phyloP scores from a whole-genome alignment of 352 stramenopile genomes.

The Albugo laibachii region DNA sequence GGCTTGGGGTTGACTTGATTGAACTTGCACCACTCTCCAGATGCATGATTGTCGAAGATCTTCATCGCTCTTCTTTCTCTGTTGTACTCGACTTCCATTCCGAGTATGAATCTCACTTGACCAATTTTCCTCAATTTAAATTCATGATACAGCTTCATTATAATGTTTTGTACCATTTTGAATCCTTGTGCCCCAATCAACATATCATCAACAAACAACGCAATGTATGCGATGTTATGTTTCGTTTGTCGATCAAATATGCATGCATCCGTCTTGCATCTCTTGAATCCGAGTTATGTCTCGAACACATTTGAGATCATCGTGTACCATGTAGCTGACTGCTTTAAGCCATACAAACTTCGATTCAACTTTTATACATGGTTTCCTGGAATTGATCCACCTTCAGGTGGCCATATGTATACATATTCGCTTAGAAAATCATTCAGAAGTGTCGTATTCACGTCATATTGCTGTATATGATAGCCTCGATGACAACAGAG shows the following conservation, averaged over 20 bases:
- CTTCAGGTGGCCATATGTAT: background rate
- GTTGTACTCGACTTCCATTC: slow-evolving; percentile 9
- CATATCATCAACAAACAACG: slow-evolving; percentile 8
- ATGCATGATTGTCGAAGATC: background rate
- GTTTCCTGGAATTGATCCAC: background rate
- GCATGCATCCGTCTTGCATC: slow-evolving; percentile 6
- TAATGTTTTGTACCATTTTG: slow-evolving; percentile 1
- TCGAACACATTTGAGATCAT: slow-evolving; percentile 6
- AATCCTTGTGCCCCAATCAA: slow-evolving; percentile 5
- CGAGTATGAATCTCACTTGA: slow-evolving; percentile 7
- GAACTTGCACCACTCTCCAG: background rate
- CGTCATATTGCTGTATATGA: background rate
- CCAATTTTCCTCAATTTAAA: slow-evolving; percentile 11
- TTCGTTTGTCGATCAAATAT: slow-evolving; percentile 5
- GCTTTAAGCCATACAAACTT: slow-evolving; percentile 9
- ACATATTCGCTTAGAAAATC: background rate
- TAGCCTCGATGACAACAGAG: background rate
- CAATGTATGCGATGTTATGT: slow-evolving; percentile 3
- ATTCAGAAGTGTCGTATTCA: background rate
- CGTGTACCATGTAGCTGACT: slow-evolving; percentile 12
- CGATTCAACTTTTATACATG: slow-evolving; percentile 5
- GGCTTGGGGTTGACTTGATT: background rate
- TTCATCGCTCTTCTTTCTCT: background rate
- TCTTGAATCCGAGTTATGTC: slow-evolving; percentile 2
- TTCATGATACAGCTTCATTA: background rate